phyloP scores from a whole-genome alignment of 106 monocot genomes.

The Alisma plantagoaquatica region DNA sequence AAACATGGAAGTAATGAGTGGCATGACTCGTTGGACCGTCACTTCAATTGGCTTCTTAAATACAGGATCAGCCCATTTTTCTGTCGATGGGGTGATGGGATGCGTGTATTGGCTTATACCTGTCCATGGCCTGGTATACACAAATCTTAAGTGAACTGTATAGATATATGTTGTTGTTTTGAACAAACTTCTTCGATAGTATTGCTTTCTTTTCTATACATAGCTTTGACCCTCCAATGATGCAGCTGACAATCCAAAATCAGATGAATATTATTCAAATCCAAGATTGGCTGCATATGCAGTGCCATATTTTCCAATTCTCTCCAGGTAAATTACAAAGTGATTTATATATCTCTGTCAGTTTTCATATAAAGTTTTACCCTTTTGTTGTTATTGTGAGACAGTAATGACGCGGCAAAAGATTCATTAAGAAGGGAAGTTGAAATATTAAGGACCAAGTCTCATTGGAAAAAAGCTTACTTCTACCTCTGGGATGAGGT shows the following conservation, averaged over 20 bases:
- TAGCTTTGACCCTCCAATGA: constrained; percentile 8
- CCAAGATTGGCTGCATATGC: constrained; percentile 98
- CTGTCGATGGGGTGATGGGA: constrained; percentile 97
- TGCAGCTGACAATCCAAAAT: constrained; percentile 91
- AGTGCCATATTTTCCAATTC: constrained; percentile 80
- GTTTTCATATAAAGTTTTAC: constrained; percentile 8
- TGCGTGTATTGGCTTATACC: constrained; percentile 90
- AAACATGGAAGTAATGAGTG: constrained; percentile 83
- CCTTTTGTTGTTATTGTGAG: constrained; percentile 12
- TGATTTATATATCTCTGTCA: not conserved
- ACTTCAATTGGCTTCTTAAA: constrained; percentile 94
- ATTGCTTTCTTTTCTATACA: not conserved
- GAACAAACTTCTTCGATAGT: too few species aligned
- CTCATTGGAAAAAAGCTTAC: constrained; percentile 95
- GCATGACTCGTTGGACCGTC: constrained; percentile 71
- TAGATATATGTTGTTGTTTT: too few species aligned
- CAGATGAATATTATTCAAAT: constrained; percentile 86
- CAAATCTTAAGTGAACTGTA: too few species aligned
- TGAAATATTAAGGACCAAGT: constrained; percentile 74
- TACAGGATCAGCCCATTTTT: constrained; percentile 94
- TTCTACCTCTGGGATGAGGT: constrained; percentile 99
- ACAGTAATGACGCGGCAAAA: constrained; percentile 69
- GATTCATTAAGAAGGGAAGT: constrained; percentile 69
- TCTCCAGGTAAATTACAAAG: constrained; percentile 39
- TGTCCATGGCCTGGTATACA: constrained; percentile 99